Evolutionary conservation across 2,329 filamentous ascomycete genomes (phyloP), one percentile per base, ranked within the genome.

Genomic region (Nigrospora osmanthi): DNA sequence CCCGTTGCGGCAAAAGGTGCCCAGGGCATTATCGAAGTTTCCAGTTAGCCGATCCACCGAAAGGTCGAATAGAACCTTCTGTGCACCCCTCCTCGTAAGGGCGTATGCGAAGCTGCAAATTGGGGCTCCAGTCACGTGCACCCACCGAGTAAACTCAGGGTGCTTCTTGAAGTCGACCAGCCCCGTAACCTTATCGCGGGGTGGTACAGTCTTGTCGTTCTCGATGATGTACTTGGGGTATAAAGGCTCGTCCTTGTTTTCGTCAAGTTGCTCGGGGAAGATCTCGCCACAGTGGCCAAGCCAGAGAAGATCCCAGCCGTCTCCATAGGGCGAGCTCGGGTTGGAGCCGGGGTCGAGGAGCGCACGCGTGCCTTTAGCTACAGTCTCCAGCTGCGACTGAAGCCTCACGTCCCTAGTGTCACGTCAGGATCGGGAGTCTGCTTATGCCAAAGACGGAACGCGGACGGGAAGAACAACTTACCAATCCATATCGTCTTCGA

Each of bases 401-500:
- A 68, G 52, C 3, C 57, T 53, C 12, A 66, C 56, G 45, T 69
- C 66, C 65, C 39, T 40, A 2, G 15, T 14, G 34, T 10, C n/a
- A 10, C 17, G 39, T 40, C 39, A 40, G 39, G n/a, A 34, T 11
- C 16, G 17, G 32, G 9, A 13, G 30, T 13, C 4, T 30, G n/a
- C 23, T 11, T 4, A 15, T 31, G 13, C 23, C 16, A 23, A 38
- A 40, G 6, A 32, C 6, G 4, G 5, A 11, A 33, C 15, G 12
- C 28, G 4, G 11, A n/a, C 23, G 11, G n/a, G 33, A 13, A 5
- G 30, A 11, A 12, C n/a, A n/a, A 32, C 28, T 40, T 40, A 40
- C 40, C 64, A 68, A 47, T 69, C 65, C 44, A 64, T 57, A 43
- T 68, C 65, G 39, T 68, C 66, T 51, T 68, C 65, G 46, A 68